Conservation (phyloP, 441 rosid genomes). For the Euphorbia neoarborescens region DNA sequence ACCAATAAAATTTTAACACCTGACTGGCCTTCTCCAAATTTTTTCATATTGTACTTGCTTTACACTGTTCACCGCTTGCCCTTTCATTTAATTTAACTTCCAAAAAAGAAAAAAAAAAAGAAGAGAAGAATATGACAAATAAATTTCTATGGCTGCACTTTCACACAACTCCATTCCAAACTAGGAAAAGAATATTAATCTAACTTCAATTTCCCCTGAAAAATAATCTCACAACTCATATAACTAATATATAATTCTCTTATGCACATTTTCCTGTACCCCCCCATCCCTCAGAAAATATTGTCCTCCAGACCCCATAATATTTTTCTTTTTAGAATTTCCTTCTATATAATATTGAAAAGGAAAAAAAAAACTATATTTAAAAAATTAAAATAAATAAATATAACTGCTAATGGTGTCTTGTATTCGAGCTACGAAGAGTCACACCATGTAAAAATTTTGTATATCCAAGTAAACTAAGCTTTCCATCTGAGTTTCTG, state of each 20-base stretch:
- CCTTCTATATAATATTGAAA: not conserved
- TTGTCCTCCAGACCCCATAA: conserved; percentile 19
- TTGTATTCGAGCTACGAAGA: conserved; percentile 68
- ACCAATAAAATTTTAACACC: no score
- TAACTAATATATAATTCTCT: conserved; percentile 28
- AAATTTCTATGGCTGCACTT: no score
- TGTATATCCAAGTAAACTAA: conserved; percentile 72
- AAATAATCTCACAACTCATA: conserved; percentile 22
- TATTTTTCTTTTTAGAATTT: conserved; percentile 7
- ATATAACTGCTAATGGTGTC: conserved; percentile 46
- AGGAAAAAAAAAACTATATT: conserved; percentile 20
- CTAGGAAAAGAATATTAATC: conserved; percentile 9
- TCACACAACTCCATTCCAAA: not conserved
- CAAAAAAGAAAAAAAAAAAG: no score
- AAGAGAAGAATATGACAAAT: no score
- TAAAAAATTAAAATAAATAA: conserved; percentile 13
- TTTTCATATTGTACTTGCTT: no score
- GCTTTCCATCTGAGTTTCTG: conserved; percentile 71
- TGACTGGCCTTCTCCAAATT: no score
- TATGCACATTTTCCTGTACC: conserved; percentile 51
- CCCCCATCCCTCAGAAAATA: conserved; percentile 13
- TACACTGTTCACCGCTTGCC: no score
- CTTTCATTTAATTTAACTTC: no score
- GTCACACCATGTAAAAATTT: conserved; percentile 94
- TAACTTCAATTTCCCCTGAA: conserved; percentile 21